phyloP scores from a whole-genome alignment of 1,139 yeast species.

The Debaryomyces singareniensis region DNA sequence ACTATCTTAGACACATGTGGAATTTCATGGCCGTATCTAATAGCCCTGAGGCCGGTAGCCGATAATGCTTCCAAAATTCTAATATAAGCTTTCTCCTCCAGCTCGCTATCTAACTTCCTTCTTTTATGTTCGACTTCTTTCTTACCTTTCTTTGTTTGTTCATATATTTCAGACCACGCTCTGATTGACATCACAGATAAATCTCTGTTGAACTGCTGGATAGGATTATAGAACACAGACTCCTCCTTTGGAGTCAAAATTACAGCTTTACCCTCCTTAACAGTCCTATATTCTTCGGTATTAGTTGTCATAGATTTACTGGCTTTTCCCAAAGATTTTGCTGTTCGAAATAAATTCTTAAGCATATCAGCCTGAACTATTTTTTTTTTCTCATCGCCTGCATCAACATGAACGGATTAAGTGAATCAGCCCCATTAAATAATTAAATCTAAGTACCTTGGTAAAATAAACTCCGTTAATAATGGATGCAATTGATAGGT shows the following conservation, averaged over 20 bases:
- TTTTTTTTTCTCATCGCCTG: slow-evolving; percentile 2
- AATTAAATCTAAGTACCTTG: no score
- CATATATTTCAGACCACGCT: slow-evolving; percentile 69
- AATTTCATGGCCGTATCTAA: slow-evolving; percentile 86
- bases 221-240: slow-evolving; percentile 90
- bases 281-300: slow-evolving; percentile 34
- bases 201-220: slow-evolving; percentile 94
- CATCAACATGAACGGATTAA: no score
- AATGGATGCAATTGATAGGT: background rate
- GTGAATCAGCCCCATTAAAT: no score
- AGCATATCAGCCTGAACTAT: background rate
- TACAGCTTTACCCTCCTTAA: slow-evolving; percentile 77
- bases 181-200: slow-evolving; percentile 77
- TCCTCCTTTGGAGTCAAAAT: slow-evolving; percentile 72
- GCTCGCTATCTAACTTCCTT: slow-evolving; percentile 14
- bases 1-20: slow-evolving; percentile 64
- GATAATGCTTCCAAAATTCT: slow-evolving; percentile 82
- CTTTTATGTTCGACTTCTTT: slow-evolving; percentile 8
- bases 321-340: background rate
- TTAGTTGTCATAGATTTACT: slow-evolving; percentile 8
- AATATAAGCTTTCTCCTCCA: slow-evolving; percentile 28
- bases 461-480: slow-evolving; percentile 1
- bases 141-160: slow-evolving; percentile 14
- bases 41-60: slow-evolving; percentile 92
- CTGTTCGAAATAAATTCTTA: background rate